Evolutionary conservation across 2,329 filamentous ascomycete species (phyloP).

Genomic region (Graphilbum ipis-grandicollis): DNA sequence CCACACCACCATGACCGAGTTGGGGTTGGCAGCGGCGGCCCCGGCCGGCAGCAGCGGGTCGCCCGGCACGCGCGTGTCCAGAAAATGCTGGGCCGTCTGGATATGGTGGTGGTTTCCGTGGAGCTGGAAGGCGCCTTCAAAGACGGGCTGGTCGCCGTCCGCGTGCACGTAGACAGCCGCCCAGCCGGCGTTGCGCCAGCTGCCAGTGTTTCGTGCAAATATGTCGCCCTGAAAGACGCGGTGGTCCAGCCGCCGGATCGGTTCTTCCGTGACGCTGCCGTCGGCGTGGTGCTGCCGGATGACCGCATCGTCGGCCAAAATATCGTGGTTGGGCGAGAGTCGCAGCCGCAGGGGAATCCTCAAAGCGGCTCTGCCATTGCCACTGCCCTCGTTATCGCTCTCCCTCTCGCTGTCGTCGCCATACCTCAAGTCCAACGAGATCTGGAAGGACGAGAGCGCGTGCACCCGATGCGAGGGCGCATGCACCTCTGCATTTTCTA

Average conservation of each 20-base stretch:
- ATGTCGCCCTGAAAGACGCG: slow-evolving; percentile 71
- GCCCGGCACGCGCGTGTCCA: slow-evolving; percentile 48
- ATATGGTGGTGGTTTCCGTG: slow-evolving; percentile 75
- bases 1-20: slow-evolving; percentile 65
- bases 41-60: slow-evolving; percentile 48
- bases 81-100: slow-evolving; percentile 57
- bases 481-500: slow-evolving; percentile 62
- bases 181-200: slow-evolving; percentile 74
- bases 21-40: slow-evolving; percentile 38
- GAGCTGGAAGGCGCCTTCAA: slow-evolving; percentile 78
- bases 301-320: slow-evolving; percentile 59
- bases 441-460: slow-evolving; percentile 66
- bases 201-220: slow-evolving; percentile 49
- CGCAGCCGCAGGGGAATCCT: slow-evolving; percentile 63
- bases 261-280: slow-evolving; percentile 52
- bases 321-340: slow-evolving; percentile 81
- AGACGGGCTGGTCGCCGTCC: slow-evolving; percentile 65
- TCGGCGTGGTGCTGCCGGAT: slow-evolving; percentile 57
- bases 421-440: slow-evolving; percentile 47
- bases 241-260: slow-evolving; percentile 55
- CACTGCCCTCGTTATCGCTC: too few species aligned
- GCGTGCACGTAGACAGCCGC: slow-evolving; percentile 60
- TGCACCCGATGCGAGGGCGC: slow-evolving; percentile 66
- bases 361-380: too few species aligned
- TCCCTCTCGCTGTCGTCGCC: too few species aligned